phyloP scores from a whole-genome alignment of 2,329 filamentous ascomycete genomes.

The Eutypa lata region DNA sequence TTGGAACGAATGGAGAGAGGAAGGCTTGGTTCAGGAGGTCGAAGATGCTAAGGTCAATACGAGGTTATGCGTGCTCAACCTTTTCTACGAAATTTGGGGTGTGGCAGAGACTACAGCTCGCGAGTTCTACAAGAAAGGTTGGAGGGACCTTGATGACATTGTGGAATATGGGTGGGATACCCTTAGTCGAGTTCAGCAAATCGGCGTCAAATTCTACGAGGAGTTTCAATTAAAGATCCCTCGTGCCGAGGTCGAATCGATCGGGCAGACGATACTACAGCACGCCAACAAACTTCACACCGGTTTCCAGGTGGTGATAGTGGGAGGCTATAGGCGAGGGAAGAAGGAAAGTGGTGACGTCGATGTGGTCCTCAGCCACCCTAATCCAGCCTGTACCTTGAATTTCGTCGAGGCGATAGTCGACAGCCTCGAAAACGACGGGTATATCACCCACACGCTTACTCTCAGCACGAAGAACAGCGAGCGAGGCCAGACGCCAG shows the following conservation, averaged over 20 bases:
- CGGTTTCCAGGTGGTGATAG: slow-evolving; percentile 59
- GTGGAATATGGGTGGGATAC: slow-evolving; percentile 76
- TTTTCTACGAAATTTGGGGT: slow-evolving; percentile 89
- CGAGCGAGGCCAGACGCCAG: slow-evolving; percentile 63
- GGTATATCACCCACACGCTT: slow-evolving; percentile 80
- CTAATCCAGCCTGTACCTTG: slow-evolving; percentile 63
- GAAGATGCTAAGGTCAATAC: slow-evolving; percentile 62
- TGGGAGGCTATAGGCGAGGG: slow-evolving; percentile 79
- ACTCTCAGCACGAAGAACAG: slow-evolving; percentile 67
- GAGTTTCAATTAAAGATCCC: slow-evolving; percentile 74
- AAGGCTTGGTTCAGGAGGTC: slow-evolving; percentile 61
- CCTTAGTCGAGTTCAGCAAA: slow-evolving; percentile 80
- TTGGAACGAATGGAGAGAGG: slow-evolving; percentile 69
- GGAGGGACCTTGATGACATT: slow-evolving; percentile 82
- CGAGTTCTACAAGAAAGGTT: slow-evolving; percentile 76
- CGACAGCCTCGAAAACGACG: slow-evolving; percentile 61
- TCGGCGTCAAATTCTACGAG: slow-evolving; percentile 90
- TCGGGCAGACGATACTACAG: slow-evolving; percentile 58
- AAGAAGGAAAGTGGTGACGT: slow-evolving; percentile 75
- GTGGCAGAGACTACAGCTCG: slow-evolving; percentile 78
- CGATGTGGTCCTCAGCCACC: slow-evolving; percentile 81
- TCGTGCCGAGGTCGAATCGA: slow-evolving; percentile 68
- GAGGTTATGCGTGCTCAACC: slow-evolving; percentile 59
- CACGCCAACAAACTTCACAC: slow-evolving; percentile 64
- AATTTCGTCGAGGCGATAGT: slow-evolving; percentile 74